Evolutionary conservation across 495 filamentous ascomycete species (phyloP), one percentile per base, ranked within the genome.

Genomic region (Aspergillus wentii): DNA sequence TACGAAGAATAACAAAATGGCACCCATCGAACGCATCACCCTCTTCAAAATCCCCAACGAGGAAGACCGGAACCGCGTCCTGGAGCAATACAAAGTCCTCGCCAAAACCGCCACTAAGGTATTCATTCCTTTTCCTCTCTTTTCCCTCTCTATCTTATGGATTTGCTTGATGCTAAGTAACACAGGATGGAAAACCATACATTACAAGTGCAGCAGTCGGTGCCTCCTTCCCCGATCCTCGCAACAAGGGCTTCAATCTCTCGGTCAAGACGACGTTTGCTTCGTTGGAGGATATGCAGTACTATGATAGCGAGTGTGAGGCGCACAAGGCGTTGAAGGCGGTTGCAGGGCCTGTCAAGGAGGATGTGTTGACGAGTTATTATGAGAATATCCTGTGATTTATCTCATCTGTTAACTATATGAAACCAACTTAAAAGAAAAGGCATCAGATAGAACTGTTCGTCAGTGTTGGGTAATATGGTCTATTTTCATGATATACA

Each of bases 171-270:
- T 27, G 8, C 38, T 14, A 38, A 37, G 6, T 5, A 26, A 29
- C n/a, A 22, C 36, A 85, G 80, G 72, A 80, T 50, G 76, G 74
- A 40, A 78, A 83, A 44, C 81, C 79, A 1, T 88, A 85, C 52
- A 83, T 86, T 49, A 41, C 76, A 33, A 48, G 50, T 35, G 52
- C 70, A 7, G 53, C 56, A 19, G 76, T 68, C 1, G 68, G 68
- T 5, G 42, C 48, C 10, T 61, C 72, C 3, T 49, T 69, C 44
- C 51, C 62, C 1, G 78, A 85, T 48, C 62, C 69, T 3, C 72
- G 78, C 4, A 73, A 70, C 45, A 66, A 79, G 48, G 83, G 81
- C n/a, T 85, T 62, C 62, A 86, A 74, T 5, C 38, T 86, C 26
- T 66, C 72, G 7, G 71, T 74, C 9, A 70, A 75, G 49, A 73